Evolutionary conservation across 2,329 filamentous ascomycete genomes (phyloP).

Genomic region (Aspergillus persii): DNA sequence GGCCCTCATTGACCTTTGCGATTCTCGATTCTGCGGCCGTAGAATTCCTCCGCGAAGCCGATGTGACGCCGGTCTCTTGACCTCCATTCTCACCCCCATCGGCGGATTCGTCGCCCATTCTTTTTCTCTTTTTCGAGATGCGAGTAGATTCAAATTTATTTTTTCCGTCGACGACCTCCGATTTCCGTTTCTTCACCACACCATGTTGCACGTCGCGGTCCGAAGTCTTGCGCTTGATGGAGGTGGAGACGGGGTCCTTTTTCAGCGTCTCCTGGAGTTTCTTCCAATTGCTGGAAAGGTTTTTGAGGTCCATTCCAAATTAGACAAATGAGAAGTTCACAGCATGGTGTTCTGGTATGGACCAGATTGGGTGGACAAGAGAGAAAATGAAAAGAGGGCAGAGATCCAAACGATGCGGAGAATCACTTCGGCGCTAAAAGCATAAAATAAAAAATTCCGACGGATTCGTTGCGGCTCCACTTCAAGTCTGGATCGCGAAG

Average conservation of each 20-base stretch:
- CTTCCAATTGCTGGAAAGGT: conserved; percentile 52
- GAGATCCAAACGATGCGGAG: conserved; percentile 21
- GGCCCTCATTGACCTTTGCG: conserved; percentile 62
- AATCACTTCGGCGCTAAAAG: conserved; percentile 4
- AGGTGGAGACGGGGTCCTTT: conserved; percentile 25
- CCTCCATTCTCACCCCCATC: conserved; percentile 51
- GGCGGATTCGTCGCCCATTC: conserved; percentile 28
- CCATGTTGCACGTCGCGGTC: conserved; percentile 31
- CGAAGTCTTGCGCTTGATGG: conserved; percentile 35
- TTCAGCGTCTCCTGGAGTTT: conserved; percentile 48
- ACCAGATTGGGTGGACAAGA: conserved; percentile 1
- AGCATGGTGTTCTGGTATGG: conserved; percentile 19
- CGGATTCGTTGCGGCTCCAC: conserved; percentile 11
- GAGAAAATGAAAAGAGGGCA: background rate
- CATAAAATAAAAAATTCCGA: conserved; percentile 22
- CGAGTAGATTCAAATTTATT: conserved; percentile 22
- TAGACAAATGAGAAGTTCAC: conserved; percentile 10
- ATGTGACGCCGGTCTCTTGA: conserved; percentile 60
- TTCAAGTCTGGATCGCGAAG: conserved; percentile 4
- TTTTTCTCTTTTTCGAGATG: conserved; percentile 27
- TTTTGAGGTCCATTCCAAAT: conserved; percentile 43
- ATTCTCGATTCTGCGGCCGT: conserved; percentile 40
- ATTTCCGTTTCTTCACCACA: conserved; percentile 34
- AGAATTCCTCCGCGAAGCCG: conserved; percentile 62
- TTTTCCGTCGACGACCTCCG: conserved; percentile 18